phyloP scores from a whole-genome alignment of 1,139 yeast species.

The Zygoascus hellenicus region DNA sequence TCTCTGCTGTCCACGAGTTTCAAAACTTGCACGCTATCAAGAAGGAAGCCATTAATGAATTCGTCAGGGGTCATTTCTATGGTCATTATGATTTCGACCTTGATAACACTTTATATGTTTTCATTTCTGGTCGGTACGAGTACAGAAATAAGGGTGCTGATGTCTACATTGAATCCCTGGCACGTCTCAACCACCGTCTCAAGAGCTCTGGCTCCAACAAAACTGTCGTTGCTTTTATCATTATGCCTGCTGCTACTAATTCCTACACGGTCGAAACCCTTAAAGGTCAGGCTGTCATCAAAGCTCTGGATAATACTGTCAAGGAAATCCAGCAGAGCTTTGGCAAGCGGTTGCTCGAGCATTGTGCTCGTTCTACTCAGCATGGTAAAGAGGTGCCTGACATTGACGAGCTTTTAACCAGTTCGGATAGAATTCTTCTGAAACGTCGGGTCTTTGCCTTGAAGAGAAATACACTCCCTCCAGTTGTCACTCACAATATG shows the following conservation, averaged over 20 bases:
- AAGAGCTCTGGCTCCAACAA: constrained; percentile 77
- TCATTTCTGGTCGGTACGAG: constrained; percentile 96
- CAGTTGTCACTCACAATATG: constrained; percentile 98
- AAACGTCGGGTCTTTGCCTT: constrained; percentile 92
- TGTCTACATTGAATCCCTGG: constrained; percentile 87
- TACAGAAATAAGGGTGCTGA: constrained; percentile 96
- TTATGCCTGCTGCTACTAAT: constrained; percentile 94
- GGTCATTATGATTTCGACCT: constrained; percentile 94
- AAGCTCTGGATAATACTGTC: constrained; percentile 84
- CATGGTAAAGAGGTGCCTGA: constrained; percentile 55
- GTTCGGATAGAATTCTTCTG: constrained; percentile 82
- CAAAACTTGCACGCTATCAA: constrained; percentile 91
- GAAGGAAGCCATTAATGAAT: constrained; percentile 89
- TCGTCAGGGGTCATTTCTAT: constrained; percentile 93
- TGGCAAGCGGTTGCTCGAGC: constrained; percentile 84
- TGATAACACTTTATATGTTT: constrained; percentile 88
- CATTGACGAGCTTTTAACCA: constrained; percentile 76
- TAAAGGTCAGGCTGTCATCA: constrained; percentile 93
- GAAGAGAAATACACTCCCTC: constrained; percentile 83
- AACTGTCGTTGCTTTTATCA: constrained; percentile 96
- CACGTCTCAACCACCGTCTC: constrained; percentile 81
- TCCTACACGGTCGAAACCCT: constrained; percentile 95
- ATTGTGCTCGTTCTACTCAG: constrained; percentile 77
- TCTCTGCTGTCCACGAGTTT: constrained; percentile 96
- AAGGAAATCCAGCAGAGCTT: constrained; percentile 83